Evolutionary conservation across 345 rosid species (phyloP).

Genomic region (Brassica napus): DNA sequence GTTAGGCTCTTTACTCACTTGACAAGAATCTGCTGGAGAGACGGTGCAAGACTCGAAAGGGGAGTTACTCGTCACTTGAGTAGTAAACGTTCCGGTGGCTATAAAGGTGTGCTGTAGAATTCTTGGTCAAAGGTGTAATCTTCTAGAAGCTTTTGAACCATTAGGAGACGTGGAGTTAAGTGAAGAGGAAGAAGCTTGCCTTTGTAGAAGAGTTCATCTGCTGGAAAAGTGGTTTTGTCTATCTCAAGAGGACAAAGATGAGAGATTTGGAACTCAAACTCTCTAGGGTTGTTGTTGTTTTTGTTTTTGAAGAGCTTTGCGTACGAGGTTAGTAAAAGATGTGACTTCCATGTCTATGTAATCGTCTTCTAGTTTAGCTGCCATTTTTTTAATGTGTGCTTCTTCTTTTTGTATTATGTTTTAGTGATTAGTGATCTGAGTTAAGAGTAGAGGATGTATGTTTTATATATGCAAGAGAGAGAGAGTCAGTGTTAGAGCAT

Average conservation of each 20-base stretch:
- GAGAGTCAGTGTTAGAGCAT: slow-evolving; percentile 31
- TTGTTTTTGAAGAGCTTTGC: slow-evolving; percentile 41
- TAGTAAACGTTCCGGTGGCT: slow-evolving; percentile 50
- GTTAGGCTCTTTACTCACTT: slow-evolving; percentile 71
- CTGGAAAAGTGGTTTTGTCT: slow-evolving; percentile 65
- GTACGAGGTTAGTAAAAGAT: slow-evolving; percentile 55
- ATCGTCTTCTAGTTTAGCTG: slow-evolving; percentile 65
- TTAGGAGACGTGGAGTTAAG: slow-evolving; percentile 68
- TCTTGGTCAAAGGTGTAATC: slow-evolving; percentile 56
- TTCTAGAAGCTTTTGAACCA: slow-evolving; percentile 69
- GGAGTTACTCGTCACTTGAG: slow-evolving; percentile 67
- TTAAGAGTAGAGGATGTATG: slow-evolving; percentile 12
- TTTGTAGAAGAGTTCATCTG: slow-evolving; percentile 93
- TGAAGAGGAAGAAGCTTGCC: slow-evolving; percentile 96
- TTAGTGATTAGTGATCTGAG: slow-evolving; percentile 24
- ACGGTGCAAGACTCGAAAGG: slow-evolving; percentile 86
- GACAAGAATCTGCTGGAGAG: slow-evolving; percentile 75
- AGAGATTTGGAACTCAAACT: slow-evolving; percentile 92
- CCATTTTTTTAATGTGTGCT: slow-evolving; percentile 44
- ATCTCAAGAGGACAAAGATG: slow-evolving; percentile 43
- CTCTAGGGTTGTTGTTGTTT: slow-evolving; percentile 50
- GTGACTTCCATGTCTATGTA: slow-evolving; percentile 86
- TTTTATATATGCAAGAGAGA: slow-evolving; percentile 28
- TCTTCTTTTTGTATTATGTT: slow-evolving; percentile 3
- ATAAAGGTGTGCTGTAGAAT: slow-evolving; percentile 61